Evolutionary conservation across 768 basidiomycete species (phyloP).

Genomic region (Boletales sp.): DNA sequence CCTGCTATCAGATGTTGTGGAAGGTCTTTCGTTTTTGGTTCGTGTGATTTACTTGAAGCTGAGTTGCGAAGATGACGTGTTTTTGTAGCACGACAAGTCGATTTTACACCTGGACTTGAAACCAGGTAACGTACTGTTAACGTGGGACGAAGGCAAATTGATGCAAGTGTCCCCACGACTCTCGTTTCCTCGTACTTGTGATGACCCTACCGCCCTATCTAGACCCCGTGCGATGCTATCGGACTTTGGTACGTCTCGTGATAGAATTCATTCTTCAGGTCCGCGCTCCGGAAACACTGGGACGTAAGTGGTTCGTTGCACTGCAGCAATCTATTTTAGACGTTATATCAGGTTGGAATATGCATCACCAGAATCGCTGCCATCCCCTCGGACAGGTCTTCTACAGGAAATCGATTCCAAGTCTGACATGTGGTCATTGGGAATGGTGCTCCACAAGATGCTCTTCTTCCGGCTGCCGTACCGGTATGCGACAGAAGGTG

Average conservation of each 20-base stretch:
- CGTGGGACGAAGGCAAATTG: slow-evolving; percentile 82
- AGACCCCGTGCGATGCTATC: slow-evolving; percentile 94
- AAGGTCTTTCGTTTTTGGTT: slow-evolving; percentile 86
- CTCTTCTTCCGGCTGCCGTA: slow-evolving; percentile 91
- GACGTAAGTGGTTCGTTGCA: slow-evolving; percentile 54
- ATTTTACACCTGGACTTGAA: slow-evolving; percentile 94
- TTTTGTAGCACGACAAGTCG: slow-evolving; percentile 65
- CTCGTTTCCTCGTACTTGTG: neutral
- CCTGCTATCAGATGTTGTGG: slow-evolving; percentile 79
- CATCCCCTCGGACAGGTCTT: slow-evolving; percentile 58
- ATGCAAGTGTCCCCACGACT: slow-evolving; percentile 47
- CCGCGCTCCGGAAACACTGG: slow-evolving; percentile 90
- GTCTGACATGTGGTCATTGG: slow-evolving; percentile 95
- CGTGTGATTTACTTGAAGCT: slow-evolving; percentile 18
- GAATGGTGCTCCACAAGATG: slow-evolving; percentile 93
- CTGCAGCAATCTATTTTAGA: neutral
- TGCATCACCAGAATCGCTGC: slow-evolving; percentile 83
- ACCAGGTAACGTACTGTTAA: slow-evolving; percentile 89
- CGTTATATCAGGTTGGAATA: slow-evolving; percentile 64
- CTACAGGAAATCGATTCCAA: slow-evolving; percentile 78
- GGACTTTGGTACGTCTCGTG: slow-evolving; percentile 92
- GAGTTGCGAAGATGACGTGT: slow-evolving; percentile 5
- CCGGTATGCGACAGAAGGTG: slow-evolving; percentile 61
- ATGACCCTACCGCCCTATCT: neutral
- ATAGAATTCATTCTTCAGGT: slow-evolving; percentile 71